Base-by-base conservation (phyloP, 139 green algal species). In the Coccomyxa sp. region DNA sequence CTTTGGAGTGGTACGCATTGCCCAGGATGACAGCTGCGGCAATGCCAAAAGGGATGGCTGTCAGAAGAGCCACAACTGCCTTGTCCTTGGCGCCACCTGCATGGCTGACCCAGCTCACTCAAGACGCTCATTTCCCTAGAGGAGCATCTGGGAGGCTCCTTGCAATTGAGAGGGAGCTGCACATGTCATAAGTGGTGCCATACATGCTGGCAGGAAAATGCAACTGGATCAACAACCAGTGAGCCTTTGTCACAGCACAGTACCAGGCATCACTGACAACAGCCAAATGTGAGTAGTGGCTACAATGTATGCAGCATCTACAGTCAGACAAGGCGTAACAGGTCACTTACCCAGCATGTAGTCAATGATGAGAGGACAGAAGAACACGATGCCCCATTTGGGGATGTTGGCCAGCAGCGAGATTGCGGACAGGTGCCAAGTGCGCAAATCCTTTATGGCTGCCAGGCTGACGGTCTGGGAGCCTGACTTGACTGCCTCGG, bases 351-450 rank as follows among this genome's bases (percentile, higher is more conserved):
- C 70, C 29, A 78, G 40, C 44, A 70, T 24, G 41, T 6, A 33
- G n/a, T 68, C 33, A 41, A 78, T 41, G n/a, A 78, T 70, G 44
- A 78, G 74, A 8, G 74, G 74, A 39, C 27, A 41, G 44, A 41
- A 78, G 16, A 69, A 78, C 0, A 78, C 24, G 4, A 78, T 39
- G 29, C n/a, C 44, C 18, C 64, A 74, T 44, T 78, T 78, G 41
- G 74, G 40, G 41, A 68, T 68, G 41, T 44, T 34, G 2, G 29
- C 74, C 29, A 78, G 29, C n/a, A 37, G 3, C 29, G 33, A 29
- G 27, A 78, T 38, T 31, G 16, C 44, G 29, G 41, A 27, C 22
- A 70, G 22, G 31, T 70, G 29, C 41, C 41, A 78, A 29, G 44
- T 70, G 29, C 44, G 29, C 27, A 22, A 68, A 44, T 70, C 40